Base-by-base conservation (phyloP, 768 basidiomycete species). In the Kwoniella pini region DNA sequence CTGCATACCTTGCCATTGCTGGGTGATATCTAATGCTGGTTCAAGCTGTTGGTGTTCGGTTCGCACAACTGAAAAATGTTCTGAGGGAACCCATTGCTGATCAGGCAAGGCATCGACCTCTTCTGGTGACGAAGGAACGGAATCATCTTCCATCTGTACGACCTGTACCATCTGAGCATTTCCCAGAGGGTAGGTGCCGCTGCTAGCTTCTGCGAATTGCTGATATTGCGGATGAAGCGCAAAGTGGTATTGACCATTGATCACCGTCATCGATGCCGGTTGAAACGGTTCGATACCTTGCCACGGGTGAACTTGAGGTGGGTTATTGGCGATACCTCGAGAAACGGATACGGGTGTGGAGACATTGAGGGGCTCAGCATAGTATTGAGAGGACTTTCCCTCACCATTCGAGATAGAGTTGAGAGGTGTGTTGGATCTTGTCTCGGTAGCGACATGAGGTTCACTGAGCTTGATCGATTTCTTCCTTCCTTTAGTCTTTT, bases 41-140 rank as follows among this genome's bases (percentile, higher is more conserved):
- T 59, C 57, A 10, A 51, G 49, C n/a, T 52, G 39, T 36, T 45
- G 36, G 15, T 17, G 26, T 19, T 39, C 36, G 4, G 17, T 3
- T 38, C 27, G 56, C 1, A 30, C 21, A 11, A 21, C 30, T 15
- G 36, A 38, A 46, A 46, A 59, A 22, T 44, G 27, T 5, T 43
- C 38, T 2, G 57, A 42, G 19, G 46, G 57, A 9, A 59, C 57
- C 57, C 57, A 59, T 44, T 59, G 46, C 24, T 59, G 57, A 24
- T 50, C 55, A 6, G 55, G 55, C 45, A 57, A 24, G 33, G 33
- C 39, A 31, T 17, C 15, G 9, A 49, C 26, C 15, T 46, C 43
- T 27, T 57, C 55, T 12, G 55, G 55, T 13, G 55, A 49, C 15
- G 44, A 46, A 9, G 55, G 55, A 21, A 39, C 17, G 27, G 44